Percentiles rank a stretch among this genome's conserved stretches.
phyloP scores from a whole-genome alignment of 2,329 filamentous ascomycete species.

The Keithomyces neogunnii region DNA sequence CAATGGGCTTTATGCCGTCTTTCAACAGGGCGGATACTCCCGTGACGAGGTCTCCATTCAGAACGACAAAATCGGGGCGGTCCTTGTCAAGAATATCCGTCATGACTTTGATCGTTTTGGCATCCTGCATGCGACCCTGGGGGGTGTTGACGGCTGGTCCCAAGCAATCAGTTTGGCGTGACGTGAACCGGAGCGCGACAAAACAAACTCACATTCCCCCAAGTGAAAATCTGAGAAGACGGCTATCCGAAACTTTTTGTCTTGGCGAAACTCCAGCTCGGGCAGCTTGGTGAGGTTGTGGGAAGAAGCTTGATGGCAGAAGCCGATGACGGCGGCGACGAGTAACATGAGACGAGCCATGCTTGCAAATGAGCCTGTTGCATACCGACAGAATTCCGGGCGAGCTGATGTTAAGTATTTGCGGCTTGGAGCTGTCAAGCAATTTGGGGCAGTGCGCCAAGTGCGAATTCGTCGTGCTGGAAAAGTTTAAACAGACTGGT shows the following conservation, averaged over 20 bases:
- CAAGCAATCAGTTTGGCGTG: not conserved
- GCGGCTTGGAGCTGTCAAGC: too few relatives aligned
- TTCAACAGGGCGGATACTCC: conserved; percentile 51
- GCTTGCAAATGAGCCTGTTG: too few relatives aligned
- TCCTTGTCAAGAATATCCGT: conserved; percentile 48
- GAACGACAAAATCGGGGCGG: conserved; percentile 49
- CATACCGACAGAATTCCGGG: too few relatives aligned
- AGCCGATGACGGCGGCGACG: not conserved
- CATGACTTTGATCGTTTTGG: conserved; percentile 48
- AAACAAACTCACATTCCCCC: not conserved
- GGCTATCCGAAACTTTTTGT: not conserved
- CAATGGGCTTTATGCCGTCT: conserved; percentile 48
- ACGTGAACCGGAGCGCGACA: not conserved
- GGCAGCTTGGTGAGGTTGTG: not conserved
- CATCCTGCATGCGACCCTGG: conserved; percentile 43
- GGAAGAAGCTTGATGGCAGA: not conserved
- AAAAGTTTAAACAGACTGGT: too few relatives aligned
- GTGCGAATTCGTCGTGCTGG: too few relatives aligned
- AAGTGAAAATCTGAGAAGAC: not conserved
- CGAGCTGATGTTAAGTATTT: too few relatives aligned
- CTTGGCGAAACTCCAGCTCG: not conserved
- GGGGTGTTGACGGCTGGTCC: not conserved
- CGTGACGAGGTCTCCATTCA: conserved; percentile 65
- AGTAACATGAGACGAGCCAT: not conserved
- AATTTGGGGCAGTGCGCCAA: too few relatives aligned